Base-by-base conservation (phyloP, 352 stramenopile genomes). In the Globisporangium perplexum region DNA sequence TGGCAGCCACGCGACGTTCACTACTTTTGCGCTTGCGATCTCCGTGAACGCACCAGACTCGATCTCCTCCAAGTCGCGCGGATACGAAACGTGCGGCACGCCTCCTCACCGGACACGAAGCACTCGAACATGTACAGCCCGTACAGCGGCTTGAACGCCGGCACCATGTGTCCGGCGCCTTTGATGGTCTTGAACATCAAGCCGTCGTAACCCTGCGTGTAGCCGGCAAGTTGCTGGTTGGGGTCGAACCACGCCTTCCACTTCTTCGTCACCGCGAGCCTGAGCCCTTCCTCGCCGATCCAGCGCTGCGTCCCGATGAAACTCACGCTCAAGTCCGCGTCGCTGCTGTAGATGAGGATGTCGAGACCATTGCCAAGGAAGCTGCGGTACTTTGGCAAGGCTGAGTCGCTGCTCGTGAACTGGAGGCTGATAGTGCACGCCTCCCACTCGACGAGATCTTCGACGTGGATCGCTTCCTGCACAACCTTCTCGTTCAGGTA, bases 161-260 rank as follows among this genome's bases (percentile, higher is more conserved):
- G 77, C 47, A 97, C 90, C 79, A 97, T 93, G 67, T 97, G 90
- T 1, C 93, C 93, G 17, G 86, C 86, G n/a, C 88, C 90, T 54
- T 95, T 93, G 61, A 98, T 90, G 0, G 90, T 98, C 53, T 96
- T 74, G 72, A 96, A 98, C 6, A 72, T 83, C 15, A 97, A 48
- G 6, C 78, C 83, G 1, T 95, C 63, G 63, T 86, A 97, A 58
- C 87, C 79, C 50, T 94, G 77, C 20, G 89, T 69, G 63, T 96
- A 91, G 18, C 90, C 90, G 12, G 75, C 90, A 56, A 96, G 72
- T 63, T 97, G 89, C 54, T 70, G 51, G 61, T 89, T 77, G 0
- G 77, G 76, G 20, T 76, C 78, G 47, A 88, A 88, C 81, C 81
- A 91, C 15, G 81, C 74, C 26, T 55, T 55, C 81, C 81, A 91